Conservation (phyloP, 139 green algal species). For the Coelastrella sp. region DNA sequence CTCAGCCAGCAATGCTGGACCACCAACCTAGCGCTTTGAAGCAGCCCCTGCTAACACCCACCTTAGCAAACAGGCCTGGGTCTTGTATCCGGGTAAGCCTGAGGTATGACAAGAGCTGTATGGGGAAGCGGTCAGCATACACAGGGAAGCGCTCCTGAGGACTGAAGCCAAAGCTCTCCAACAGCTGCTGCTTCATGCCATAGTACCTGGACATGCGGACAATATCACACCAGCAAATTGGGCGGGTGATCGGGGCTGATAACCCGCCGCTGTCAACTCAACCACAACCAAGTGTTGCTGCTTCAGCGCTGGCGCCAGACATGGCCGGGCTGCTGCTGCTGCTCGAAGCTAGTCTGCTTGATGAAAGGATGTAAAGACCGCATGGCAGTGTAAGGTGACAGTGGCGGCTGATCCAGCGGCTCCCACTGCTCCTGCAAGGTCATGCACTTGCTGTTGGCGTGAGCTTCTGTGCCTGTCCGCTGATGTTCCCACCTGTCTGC, state of each 20-base stretch:
- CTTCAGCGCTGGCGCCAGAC: too few species aligned
- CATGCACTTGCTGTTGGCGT: too few species aligned
- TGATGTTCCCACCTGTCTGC: slow-evolving; percentile 55
- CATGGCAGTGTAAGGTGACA: too few species aligned
- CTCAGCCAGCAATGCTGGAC: too few species aligned
- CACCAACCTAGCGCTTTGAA: too few species aligned
- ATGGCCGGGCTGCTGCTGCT: too few species aligned
- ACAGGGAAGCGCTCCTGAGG: slow-evolving; percentile 89
- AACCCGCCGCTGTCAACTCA: neutral
- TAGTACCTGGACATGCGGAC: slow-evolving; percentile 52
- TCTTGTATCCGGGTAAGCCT: slow-evolving; percentile 81
- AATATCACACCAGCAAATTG: neutral
- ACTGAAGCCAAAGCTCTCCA: slow-evolving; percentile 77
- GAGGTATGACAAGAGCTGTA: slow-evolving; percentile 93
- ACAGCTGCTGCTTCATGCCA: slow-evolving; percentile 76
- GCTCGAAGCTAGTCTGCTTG: too few species aligned
- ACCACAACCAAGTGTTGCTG: neutral
- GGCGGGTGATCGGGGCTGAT: neutral
- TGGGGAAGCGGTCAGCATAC: slow-evolving; percentile 88
- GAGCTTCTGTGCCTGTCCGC: too few species aligned
- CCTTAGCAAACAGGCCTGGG: slow-evolving; percentile 70
- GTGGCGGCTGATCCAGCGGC: too few species aligned
- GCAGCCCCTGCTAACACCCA: neutral
- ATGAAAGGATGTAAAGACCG: too few species aligned
- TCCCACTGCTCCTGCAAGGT: neutral